Percentiles rank a stretch among this genome's conserved stretches.
phyloP scores from a whole-genome alignment of 345 rosid species.

The Eucalyptus grandis region DNA sequence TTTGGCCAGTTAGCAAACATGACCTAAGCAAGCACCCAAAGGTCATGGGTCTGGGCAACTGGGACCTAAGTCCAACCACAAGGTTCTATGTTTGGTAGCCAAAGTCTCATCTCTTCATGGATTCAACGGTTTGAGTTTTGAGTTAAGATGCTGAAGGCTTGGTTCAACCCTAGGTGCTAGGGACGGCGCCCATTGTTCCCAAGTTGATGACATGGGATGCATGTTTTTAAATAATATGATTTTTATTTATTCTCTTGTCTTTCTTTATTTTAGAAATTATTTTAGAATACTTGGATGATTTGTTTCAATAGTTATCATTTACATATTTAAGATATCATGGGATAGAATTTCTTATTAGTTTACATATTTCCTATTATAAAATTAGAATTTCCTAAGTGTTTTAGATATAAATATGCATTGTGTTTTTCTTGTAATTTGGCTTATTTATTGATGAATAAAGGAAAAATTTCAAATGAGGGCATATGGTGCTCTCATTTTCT shows the following conservation, averaged over 20 bases:
- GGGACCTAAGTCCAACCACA: neutral
- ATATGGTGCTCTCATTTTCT: fast-evolving
- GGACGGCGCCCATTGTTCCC: fast-evolving
- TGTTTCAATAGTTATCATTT: neutral
- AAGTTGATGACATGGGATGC: neutral
- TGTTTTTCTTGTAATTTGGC: neutral
- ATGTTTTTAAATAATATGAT: neutral
- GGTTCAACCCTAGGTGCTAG: neutral
- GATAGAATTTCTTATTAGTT: neutral
- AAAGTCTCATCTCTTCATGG: neutral
- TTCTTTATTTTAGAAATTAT: neutral
- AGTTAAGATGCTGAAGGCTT: neutral
- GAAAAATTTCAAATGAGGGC: too few relatives aligned
- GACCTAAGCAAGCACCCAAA: neutral
- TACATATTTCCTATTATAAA: neutral
- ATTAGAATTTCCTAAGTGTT: neutral
- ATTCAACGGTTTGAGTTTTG: neutral
- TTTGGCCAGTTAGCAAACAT: too few relatives aligned
- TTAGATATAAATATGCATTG: neutral
- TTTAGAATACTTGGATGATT: too few relatives aligned
- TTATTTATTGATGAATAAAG: too few relatives aligned
- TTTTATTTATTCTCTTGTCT: neutral
- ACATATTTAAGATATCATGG: too few relatives aligned
- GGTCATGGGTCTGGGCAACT: neutral
- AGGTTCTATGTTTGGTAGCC: neutral